These are phyloP conservation scores for Chaetomium globosum DNA, from an alignment of 2,329 filamentous ascomycete species.

Conservation along the genomic window DNA sequence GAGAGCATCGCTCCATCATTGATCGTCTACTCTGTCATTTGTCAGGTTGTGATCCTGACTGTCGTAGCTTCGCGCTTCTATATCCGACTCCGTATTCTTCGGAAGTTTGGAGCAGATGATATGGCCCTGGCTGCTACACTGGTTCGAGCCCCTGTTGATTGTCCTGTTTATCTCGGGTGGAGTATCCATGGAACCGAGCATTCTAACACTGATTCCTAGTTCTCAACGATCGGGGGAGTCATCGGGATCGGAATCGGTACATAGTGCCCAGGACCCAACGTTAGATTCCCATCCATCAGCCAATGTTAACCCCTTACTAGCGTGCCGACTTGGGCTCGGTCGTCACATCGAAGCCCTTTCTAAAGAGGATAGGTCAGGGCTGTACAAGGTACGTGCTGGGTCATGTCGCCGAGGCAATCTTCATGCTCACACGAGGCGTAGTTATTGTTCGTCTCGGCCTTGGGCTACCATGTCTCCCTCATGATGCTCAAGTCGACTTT, in stretches of 20 bases:
- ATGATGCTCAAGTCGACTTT: slow-evolving; percentile 43
- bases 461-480: slow-evolving; percentile 41
- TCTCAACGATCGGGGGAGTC: neutral
- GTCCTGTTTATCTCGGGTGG: neutral
- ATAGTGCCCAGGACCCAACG: neutral
- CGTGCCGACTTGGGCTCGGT: slow-evolving; percentile 17
- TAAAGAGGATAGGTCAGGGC: neutral
- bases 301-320: neutral
- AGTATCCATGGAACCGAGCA: neutral
- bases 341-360: slow-evolving; percentile 10
- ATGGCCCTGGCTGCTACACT: slow-evolving; percentile 2
- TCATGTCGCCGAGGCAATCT: neutral
- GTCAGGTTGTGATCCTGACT: neutral
- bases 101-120: slow-evolving; percentile 17
- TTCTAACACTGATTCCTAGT: neutral
- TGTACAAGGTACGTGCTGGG: slow-evolving; percentile 5
- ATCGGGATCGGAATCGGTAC: neutral
- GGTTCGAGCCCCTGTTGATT: slow-evolving; percentile 3
- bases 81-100: slow-evolving; percentile 15
- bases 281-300: neutral
- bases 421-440: neutral
- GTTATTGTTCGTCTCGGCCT: slow-evolving; percentile 9
- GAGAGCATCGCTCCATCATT: slow-evolving; percentile 4
- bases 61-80: slow-evolving; percentile 16
- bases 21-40: slow-evolving; percentile 1